Evolutionary conservation across 2,329 filamentous ascomycete species (phyloP).

Genomic region (Exophiala xenobiotica): DNA sequence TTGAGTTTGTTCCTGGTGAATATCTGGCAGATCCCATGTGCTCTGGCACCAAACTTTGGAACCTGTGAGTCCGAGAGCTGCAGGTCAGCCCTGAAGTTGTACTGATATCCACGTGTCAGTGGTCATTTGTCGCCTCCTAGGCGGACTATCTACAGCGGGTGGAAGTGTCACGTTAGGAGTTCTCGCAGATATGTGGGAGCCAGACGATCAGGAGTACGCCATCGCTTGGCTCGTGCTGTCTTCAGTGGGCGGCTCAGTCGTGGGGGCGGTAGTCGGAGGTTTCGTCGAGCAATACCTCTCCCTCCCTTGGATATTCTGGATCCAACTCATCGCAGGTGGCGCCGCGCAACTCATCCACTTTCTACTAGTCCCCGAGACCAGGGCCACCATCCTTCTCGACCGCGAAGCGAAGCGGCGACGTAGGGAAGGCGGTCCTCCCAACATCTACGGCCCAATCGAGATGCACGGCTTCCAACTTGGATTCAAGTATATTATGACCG

Average conservation of each 20-base stretch:
- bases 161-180: constrained; percentile 65
- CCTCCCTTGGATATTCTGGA: constrained; percentile 65
- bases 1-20: constrained; percentile 72
- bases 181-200: constrained; percentile 62
- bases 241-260: constrained; percentile 55
- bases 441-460: constrained; percentile 64
- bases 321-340: constrained; percentile 58
- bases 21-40: constrained; percentile 71
- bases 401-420: constrained; percentile 58
- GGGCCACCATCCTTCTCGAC: constrained; percentile 58
- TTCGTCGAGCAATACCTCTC: constrained; percentile 49
- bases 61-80: too few species aligned
- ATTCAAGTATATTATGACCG: constrained; percentile 55
- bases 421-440: constrained; percentile 49
- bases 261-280: constrained; percentile 57
- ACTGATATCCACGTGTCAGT: too few species aligned
- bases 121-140: constrained; percentile 66
- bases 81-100: too few species aligned
- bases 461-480: constrained; percentile 58
- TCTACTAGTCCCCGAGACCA: constrained; percentile 58
- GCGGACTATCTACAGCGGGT: constrained; percentile 62
- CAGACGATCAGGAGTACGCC: constrained; percentile 57
- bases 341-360: constrained; percentile 52
- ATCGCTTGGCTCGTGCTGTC: constrained; percentile 61
- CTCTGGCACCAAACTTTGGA: constrained; percentile 68